Evolutionary conservation across 768 basidiomycete genomes (phyloP).

Genomic region (Leucocoprinus leucothites): DNA sequence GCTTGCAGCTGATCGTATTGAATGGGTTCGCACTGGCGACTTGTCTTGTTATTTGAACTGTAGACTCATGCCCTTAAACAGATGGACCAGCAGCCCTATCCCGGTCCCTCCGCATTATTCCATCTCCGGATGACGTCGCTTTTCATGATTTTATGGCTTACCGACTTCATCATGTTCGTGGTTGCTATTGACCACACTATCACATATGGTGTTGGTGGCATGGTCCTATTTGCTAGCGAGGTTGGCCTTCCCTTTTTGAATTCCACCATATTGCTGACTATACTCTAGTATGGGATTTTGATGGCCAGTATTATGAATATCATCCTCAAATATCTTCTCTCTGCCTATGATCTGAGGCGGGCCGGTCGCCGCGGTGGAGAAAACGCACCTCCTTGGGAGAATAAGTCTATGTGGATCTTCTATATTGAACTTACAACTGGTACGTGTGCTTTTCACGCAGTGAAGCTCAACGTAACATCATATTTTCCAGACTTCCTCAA

Average conservation of each 20-base stretch:
- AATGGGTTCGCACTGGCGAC: conserved; percentile 75
- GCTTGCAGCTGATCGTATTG: conserved; percentile 92
- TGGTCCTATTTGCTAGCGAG: conserved; percentile 95
- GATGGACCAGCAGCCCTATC: conserved; percentile 97
- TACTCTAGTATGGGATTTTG: conserved; percentile 78
- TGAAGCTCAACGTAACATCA: conserved; percentile 11
- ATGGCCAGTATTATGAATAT: conserved; percentile 78
- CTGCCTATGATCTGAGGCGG: conserved; percentile 75
- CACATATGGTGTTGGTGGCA: conserved; percentile 77
- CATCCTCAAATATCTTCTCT: conserved; percentile 79
- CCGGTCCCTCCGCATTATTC: conserved; percentile 78
- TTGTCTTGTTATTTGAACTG: background rate
- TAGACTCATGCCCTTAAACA: conserved; percentile 29
- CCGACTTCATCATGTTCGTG: conserved; percentile 74
- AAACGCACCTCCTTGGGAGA: conserved; percentile 91
- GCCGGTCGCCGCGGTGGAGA: conserved; percentile 77
- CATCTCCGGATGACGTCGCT: conserved; percentile 80
- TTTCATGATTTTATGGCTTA: conserved; percentile 69
- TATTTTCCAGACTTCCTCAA: conserved; percentile 82
- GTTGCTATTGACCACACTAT: conserved; percentile 81
- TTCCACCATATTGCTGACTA: conserved; percentile 12
- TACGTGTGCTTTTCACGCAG: conserved; percentile 31
- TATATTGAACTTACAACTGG: conserved; percentile 92
- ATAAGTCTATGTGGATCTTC: conserved; percentile 96
- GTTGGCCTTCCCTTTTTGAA: conserved; percentile 37